Base-by-base conservation (phyloP, 352 stramenopile genomes). In the Pythium dissimile region DNA sequence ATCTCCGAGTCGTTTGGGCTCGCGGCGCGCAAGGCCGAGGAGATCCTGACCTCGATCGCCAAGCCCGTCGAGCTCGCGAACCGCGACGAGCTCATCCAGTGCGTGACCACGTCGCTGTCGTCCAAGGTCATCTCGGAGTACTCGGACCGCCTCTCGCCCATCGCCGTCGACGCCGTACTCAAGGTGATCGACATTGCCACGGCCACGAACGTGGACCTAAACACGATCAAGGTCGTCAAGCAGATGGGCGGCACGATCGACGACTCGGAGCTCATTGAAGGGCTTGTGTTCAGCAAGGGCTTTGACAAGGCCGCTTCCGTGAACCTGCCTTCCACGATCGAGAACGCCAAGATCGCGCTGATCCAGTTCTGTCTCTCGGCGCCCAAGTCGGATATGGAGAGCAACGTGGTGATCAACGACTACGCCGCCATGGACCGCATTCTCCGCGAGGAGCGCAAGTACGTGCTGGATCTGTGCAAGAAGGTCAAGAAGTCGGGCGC, bases 321-420 rank as follows among this genome's bases (percentile, higher is more conserved):
- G 31, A 59, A 80, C 15, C 68, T 75, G 13, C 64, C 80, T 6
- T 72, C 71, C 23, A 89, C 59, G n/a, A 94, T 99, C 59, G 86
- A 98, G 64, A 98, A 99, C 73, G 97, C 97, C 64, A 99, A 99
- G 77, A 97, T 99, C 70, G 97, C 94, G 23, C 77, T 99, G n/a
- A 98, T 99, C 74, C 97, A 99, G 78, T 99, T 99, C 73, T 99
- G 96, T 66, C 82, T 99, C 7, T 98, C 92, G 35, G 97, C 97
- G 26, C 97, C 97, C 30, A 99, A 99, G 83, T 98, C 97, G 12
- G 97, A 99, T 77, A 99, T 99, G 91, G 97, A 99, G 75, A 99
- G 98, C 81, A 99, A 98, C 68, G 97, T 99, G n/a, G 96, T 99
- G 31, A 98, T 99, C 51, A 98, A 92, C 58, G 97, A 99, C 76